Base-by-base conservation (phyloP, 768 basidiomycete genomes). In the Lactarius trivialis region DNA sequence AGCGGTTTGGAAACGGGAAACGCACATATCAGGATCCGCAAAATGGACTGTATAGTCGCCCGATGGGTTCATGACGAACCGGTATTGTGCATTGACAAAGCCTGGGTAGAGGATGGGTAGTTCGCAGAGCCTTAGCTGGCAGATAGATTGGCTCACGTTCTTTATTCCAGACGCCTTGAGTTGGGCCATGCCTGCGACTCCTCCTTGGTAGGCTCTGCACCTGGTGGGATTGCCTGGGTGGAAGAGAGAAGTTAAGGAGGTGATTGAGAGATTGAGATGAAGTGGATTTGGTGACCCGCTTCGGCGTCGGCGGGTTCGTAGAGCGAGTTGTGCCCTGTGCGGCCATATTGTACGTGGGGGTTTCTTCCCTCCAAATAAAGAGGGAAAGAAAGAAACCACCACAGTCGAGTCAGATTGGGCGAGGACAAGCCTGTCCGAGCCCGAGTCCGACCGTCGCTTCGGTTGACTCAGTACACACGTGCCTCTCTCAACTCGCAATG, bases 1-100 rank as follows among this genome's bases (percentile, higher is more conserved):
- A 56, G 49, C 36, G 41, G 36, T 48, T 19, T 37, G 36, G 60
- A 53, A 54, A 78, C 91, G 70, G 34, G 59, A 55, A 51, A 78
- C 91, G 70, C 73, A 90, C 89, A 98, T 95, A 74, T 99, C 97
- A 36, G 97, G 93, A 73, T 98, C 95, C 45, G 93, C 93, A 71
- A 98, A 95, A 73, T 97, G 94, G 7, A 90, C 95, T n/a, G 95
- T 92, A 71, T 97, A 95, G 67, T 85, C 81, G n/a, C 91, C 90
- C 43, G 80, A 85, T 2, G 96, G 96, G 69, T 93, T 91, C 87
- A 98, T 88, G 45, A 98, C 83, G 73, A 98, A 98, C 61, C 93
- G 83, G 76, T 95, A 97, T 72, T 95, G 93, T 9, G 95, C 94
- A 74, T 98, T 97, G 68, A 98, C 86, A 72, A 93, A 98, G 67